Evolutionary conservation across 2,329 filamentous ascomycete genomes (phyloP), one percentile per base, ranked within the genome.

Genomic region (Chalaropsis thielavioides): DNA sequence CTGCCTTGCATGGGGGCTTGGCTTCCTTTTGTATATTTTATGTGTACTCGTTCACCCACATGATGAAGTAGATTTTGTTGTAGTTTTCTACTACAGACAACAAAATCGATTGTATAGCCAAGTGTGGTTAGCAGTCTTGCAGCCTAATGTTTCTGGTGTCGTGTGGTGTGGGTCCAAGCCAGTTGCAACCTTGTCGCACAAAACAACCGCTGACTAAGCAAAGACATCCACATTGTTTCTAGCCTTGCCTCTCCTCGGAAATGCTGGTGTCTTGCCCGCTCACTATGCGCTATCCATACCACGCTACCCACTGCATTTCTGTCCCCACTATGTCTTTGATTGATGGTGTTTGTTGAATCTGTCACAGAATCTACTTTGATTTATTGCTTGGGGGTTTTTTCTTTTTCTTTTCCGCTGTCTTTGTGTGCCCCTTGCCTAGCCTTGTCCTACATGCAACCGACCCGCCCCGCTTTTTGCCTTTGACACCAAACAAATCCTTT

Each of bases 401-500:
- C 2, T 7, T 2, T 49, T 24, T 49, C 44, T n/a, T n/a, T 49
- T n/a, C 10, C 17, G n/a, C 8, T n/a, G 17, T 8, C n/a, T 11
- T 22, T 49, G 19, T 49, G 44, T 49, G 7, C 7, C 22, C 44
- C 22, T 49, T 49, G 44, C 22, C 19, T 49, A n/a, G 44, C 44
- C 44, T 59, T 65, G 58, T 51, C 15, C 60, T 65, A 40, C 51
- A 62, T 40, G 35, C 41, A 43, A 44, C 38, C 13, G n/a, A 61
- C 15, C 43, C 19, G 41, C 44, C 46, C 64, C 51, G 19, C 31
- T 38, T 60, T 62, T 51, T 62, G 43, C 35, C 59, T 41, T 27
- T 56, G 51, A 35, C 51, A 56, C 51, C 51, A 56, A 56, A 2
- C 54, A 62, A 44, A 54, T 56, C 38, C 46, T 56, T 44, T 62